Base-by-base conservation (phyloP, 1,284 basidiomycete species). In the Porogramme epimiltina region DNA sequence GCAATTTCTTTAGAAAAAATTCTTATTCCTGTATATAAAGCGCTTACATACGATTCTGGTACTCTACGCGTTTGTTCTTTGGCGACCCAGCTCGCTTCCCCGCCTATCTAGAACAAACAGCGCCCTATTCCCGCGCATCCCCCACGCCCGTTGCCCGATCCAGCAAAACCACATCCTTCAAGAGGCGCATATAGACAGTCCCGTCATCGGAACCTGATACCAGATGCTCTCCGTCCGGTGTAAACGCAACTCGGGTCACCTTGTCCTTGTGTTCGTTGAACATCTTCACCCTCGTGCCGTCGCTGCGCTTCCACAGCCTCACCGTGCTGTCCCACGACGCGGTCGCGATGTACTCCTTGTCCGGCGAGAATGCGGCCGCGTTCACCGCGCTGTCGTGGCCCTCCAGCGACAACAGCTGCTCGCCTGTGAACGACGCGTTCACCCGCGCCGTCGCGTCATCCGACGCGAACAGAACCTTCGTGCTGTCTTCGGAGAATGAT, bases 251-350 rank as follows among this genome's bases (percentile, higher is more conserved):
- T 3, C 33, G 42, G 20, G 47, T 61, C 22, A 65, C 52, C 13
- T 47, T 51, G 38, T 59, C 50, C 26, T 22, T 46, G 47, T 62
- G 60, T 22, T 52, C 54, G n/a, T 47, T 45, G 40, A 51, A 51
- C 19, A 45, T 48, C 38, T 23, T 34, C 24, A 52, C 5, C 13
- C 22, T 15, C 20, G 34, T 33, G 6, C 60, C 56, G 40, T 45
- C 59, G 11, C 10, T 22, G 37, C 41, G 25, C 28, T 60, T 36
- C 64, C 66, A 67, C 26, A 68, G 40, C 31, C 58, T 49, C 18
- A 67, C 54, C 33, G 63, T 61, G 18, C 49, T 51, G 45, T 68
- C 66, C 13, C 36, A 41, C 8, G 55, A 60, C 18, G 58, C 63
- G 16, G 59, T 63, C n/a, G 55, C 52, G 49, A 61, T 45, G 31